phyloP scores from a whole-genome alignment of 1,284 basidiomycete species.

The Volvariella volvacea region DNA sequence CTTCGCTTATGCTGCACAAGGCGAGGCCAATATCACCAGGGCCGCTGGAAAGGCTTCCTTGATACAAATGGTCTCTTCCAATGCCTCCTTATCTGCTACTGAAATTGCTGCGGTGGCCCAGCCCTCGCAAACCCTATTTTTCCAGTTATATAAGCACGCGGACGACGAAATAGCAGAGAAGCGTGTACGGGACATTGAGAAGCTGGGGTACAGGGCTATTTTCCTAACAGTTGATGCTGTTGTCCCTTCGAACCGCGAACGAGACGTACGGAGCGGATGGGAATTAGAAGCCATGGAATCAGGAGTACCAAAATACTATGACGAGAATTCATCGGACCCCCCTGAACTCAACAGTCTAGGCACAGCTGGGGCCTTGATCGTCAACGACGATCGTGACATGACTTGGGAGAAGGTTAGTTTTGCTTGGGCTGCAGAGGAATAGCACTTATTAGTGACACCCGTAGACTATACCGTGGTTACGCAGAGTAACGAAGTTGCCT shows the following conservation, averaged over 20 bases:
- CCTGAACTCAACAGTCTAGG: slow-evolving; percentile 40
- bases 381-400: slow-evolving; percentile 64
- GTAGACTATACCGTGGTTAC: slow-evolving; percentile 74
- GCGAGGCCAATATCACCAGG: slow-evolving; percentile 79
- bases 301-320: slow-evolving; percentile 27
- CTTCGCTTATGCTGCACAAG: slow-evolving; percentile 22
- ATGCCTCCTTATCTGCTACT: slow-evolving; percentile 73
- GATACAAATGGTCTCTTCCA: slow-evolving; percentile 87
- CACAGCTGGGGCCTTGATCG: slow-evolving; percentile 58
- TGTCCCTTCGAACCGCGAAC: slow-evolving; percentile 80
- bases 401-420: slow-evolving; percentile 56
- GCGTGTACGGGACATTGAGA: slow-evolving; percentile 67
- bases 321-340: slow-evolving; percentile 27
- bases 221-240: slow-evolving; percentile 90
- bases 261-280: slow-evolving; percentile 65
- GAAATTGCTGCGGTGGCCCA: slow-evolving; percentile 60
- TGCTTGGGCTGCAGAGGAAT: background rate
- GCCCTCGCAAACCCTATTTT: slow-evolving; percentile 70
- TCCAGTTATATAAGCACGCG: slow-evolving; percentile 83
- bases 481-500: slow-evolving; percentile 70
- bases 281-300: slow-evolving; percentile 54
- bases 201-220: slow-evolving; percentile 76
- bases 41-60: slow-evolving; percentile 69
- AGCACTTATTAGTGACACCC: slow-evolving; percentile 1
- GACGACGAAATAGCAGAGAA: slow-evolving; percentile 65